A percentile compares a stretch with the other conserved stretches of the same genome.
Conservation (phyloP, 495 filamentous ascomycete species). For the Hyphodiscus hymeniophilus region DNA sequence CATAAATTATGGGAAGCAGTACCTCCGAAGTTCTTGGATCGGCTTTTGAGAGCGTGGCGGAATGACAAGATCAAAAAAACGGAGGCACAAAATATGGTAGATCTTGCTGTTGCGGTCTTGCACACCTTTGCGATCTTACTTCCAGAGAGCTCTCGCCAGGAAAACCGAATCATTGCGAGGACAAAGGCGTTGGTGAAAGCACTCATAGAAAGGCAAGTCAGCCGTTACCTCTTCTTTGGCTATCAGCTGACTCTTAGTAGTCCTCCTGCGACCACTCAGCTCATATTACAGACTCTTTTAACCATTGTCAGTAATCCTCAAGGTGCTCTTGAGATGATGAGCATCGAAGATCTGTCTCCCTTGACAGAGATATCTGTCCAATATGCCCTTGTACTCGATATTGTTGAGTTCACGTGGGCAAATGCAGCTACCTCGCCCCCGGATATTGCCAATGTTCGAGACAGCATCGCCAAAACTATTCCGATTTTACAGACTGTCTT, state of each 20-base stretch:
- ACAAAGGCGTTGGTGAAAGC: slow-evolving; percentile 41
- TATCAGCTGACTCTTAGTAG: slow-evolving; percentile 28
- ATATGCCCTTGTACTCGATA: slow-evolving; percentile 39
- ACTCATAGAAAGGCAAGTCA: slow-evolving; percentile 41
- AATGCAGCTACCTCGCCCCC: slow-evolving; percentile 20
- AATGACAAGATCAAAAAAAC: slow-evolving; percentile 28
- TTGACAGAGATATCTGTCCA: slow-evolving; percentile 45
- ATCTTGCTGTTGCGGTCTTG: slow-evolving; percentile 49
- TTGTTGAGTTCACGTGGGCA: slow-evolving; percentile 44
- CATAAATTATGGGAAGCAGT: slow-evolving; percentile 43
- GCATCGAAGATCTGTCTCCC: slow-evolving; percentile 37
- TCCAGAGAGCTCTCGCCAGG: slow-evolving; percentile 31
- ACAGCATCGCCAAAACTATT: slow-evolving; percentile 37
- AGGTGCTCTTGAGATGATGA: slow-evolving; percentile 38
- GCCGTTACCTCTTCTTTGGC: neutral
- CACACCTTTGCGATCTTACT: slow-evolving; percentile 49
- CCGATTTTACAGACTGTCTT: slow-evolving; percentile 37
- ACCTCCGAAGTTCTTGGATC: slow-evolving; percentile 49
- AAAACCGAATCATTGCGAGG: slow-evolving; percentile 37
- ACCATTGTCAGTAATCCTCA: slow-evolving; percentile 36
- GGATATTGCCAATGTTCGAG: neutral
- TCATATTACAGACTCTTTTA: slow-evolving; percentile 46
- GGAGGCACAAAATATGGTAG: slow-evolving; percentile 48
- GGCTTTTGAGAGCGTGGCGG: slow-evolving; percentile 42
- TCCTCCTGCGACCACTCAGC: slow-evolving; percentile 38